Base-by-base conservation (phyloP, 2,329 filamentous ascomycete species). In the Sarocladium brachiariae region DNA sequence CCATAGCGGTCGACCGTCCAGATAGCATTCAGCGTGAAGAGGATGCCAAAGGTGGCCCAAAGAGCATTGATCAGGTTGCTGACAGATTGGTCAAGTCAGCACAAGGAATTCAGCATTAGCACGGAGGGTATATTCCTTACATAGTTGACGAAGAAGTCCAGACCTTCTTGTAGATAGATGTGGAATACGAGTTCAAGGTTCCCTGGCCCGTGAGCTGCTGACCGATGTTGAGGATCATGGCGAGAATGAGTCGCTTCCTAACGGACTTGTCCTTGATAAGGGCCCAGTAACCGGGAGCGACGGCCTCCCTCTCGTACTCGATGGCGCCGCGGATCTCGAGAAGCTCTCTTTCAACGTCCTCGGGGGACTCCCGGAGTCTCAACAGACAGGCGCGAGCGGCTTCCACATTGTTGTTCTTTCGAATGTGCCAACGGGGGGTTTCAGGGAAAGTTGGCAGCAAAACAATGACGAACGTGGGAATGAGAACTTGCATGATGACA, bases 1-100 rank as follows among this genome's bases (percentile, higher is more conserved):
- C 84, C 85, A 56, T 84, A 87, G 47, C 83, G 76, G 63, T 88
- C 84, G 30, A 86, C 81, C 4, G 83, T 86, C 83, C 84, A 88
- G 33, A 83, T 77, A 13, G 84, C 84, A 57, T 87, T 87, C 39
- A 87, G 71, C 0, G 84, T 88, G 66, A 88, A 88, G 19, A 87
- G 53, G 55, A 88, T 88, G 51, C 82, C 82, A 56, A 83, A 84
- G 5, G 84, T 88, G 35, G 83, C 84, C 62, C 87, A 88, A 50
- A 88, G 71, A 3, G 84, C 84, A 63, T 88, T 88, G 72, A 88
- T 88, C 27, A 88, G 72, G 55, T 82, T 81, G 62, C 34, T 37
- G 41, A 14, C 2, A 10, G 13, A 3, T 31, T 16, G 41, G 50
- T 47, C 55, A 52, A 14, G 34, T 37, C 16, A 37, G 34, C 16